Conservation (phyloP, 305 asterid species). For the Andrographis paniculata region DNA sequence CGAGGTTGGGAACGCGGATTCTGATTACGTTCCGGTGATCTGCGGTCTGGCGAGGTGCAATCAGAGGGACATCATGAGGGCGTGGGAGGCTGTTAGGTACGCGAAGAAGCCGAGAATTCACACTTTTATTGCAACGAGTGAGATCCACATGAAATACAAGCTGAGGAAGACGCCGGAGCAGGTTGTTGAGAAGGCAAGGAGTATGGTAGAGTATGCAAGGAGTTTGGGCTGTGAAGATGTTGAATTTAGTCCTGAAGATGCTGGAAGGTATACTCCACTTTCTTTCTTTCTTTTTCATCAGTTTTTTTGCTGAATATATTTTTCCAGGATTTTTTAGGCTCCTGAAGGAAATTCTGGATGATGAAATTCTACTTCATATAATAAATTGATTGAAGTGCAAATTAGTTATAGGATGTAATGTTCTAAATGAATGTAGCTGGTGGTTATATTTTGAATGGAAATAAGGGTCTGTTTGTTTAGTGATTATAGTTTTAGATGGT, state of each 20-base stretch:
- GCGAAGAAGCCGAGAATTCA: conserved; percentile 89
- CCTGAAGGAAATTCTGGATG: too few relatives aligned
- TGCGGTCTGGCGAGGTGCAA: conserved; percentile 92
- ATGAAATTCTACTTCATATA: too few relatives aligned
- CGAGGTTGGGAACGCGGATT: conserved; percentile 57
- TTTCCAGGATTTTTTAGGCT: too few relatives aligned
- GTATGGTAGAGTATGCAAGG: conserved; percentile 80
- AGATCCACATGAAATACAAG: conserved; percentile 82
- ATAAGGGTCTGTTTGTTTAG: too few relatives aligned
- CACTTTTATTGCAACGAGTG: conserved; percentile 93
- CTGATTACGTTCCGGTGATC: conserved; percentile 64
- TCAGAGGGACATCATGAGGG: conserved; percentile 71
- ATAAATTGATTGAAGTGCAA: too few relatives aligned
- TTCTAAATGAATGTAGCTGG: too few relatives aligned
- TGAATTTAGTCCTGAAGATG: conserved; percentile 96
- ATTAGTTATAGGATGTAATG: too few relatives aligned
- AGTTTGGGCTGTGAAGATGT: conserved; percentile 84
- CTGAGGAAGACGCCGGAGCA: conserved; percentile 62
- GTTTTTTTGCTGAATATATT: background rate
- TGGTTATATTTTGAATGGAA: too few relatives aligned
- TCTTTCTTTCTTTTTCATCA: background rate
- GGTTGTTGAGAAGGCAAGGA: conserved; percentile 80
- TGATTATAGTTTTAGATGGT: too few relatives aligned
- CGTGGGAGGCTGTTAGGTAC: conserved; percentile 88
- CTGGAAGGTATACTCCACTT: conserved; percentile 58